Evolutionary conservation across 192 early-diverging fungal genomes (phyloP).

Genomic region (Rhizoclosmatium globosum): DNA sequence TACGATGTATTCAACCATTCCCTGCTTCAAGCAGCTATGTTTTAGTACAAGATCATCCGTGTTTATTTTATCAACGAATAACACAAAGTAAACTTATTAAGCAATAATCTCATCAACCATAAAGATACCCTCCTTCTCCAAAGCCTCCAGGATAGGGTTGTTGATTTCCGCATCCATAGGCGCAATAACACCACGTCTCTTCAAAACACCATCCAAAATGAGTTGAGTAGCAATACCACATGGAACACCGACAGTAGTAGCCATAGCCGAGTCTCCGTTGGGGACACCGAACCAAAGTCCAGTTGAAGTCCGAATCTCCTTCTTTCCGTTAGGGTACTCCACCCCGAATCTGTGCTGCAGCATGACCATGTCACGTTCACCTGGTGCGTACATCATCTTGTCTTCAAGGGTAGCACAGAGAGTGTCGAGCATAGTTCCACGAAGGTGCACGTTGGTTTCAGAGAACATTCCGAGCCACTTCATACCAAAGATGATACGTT

Average conservation of each 20-base stretch:
- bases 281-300: conserved; percentile 92
- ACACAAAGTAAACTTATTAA: no score
- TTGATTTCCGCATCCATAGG: conserved; percentile 86
- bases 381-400: conserved; percentile 75
- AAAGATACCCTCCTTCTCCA: conserved; percentile 35
- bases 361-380: conserved; percentile 92
- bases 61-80: no score
- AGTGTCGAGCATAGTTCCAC: conserved; percentile 75
- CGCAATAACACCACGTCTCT: conserved; percentile 77
- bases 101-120: conserved; percentile 13
- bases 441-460: conserved; percentile 38
- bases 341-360: conserved; percentile 96
- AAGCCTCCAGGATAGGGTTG: conserved; percentile 63
- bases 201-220: conserved; percentile 83
- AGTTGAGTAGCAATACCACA: conserved; percentile 95
- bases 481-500: conserved; percentile 45
- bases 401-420: conserved; percentile 83
- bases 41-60: no score
- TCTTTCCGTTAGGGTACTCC: conserved; percentile 66
- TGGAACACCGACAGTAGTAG: conserved; percentile 91
- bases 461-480: conserved; percentile 32
- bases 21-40: no score
- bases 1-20: no score
- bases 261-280: conserved; percentile 91
- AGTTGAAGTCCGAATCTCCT: conserved; percentile 81